Base-by-base conservation (phyloP, 108 stramenopile genomes). In the Pseudonitzschia delicatissima region DNA sequence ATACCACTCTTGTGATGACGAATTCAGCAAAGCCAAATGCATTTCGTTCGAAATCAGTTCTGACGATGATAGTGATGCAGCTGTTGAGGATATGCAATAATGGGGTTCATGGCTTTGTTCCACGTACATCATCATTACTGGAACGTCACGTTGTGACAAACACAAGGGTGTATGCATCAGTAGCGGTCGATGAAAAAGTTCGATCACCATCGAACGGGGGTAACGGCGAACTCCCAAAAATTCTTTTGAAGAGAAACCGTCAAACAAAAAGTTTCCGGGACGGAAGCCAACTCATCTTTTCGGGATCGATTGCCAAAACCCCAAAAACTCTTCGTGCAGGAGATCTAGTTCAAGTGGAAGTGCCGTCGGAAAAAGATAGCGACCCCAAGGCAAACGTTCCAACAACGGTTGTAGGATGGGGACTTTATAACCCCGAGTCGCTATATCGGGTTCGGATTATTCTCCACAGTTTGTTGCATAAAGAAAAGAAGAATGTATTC, bases 401-500 rank as follows among this genome's bases (percentile, higher is more conserved):
- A 3, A 61, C 60, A 35, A 61, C 66, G 11, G 60, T 82, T 35
- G 78, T 96, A 40, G 96, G 93, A 27, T 87, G 79, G 50, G 96
- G 96, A 18, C 76, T 81, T 72, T 96, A 87, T 84, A 96, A 96
- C 71, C 87, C 89, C 3, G 50, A 77, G 27, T 87, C 85, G 17
- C 77, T 94, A 80, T 96, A 96, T 67, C 64, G 87, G 27, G 83
- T 94, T 4, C 75, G 93, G 21, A 85, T 94, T 25, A 59, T 96
- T 1, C 78, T 81, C 42, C 92, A 93, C 66, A 63, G 79, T 8
- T n/a, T 53, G 26, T 42, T 78, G 36, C 78, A 83, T 59, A 67
- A 74, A 5, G 55, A 66, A 13, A 55, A 81, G 11, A 65, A 68
- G 3, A 68, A 81, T 62, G 44, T 68, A 12, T 59, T 79, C 34